Base-by-base conservation (phyloP, 129 eudicot species). In the Centella asiatica region DNA sequence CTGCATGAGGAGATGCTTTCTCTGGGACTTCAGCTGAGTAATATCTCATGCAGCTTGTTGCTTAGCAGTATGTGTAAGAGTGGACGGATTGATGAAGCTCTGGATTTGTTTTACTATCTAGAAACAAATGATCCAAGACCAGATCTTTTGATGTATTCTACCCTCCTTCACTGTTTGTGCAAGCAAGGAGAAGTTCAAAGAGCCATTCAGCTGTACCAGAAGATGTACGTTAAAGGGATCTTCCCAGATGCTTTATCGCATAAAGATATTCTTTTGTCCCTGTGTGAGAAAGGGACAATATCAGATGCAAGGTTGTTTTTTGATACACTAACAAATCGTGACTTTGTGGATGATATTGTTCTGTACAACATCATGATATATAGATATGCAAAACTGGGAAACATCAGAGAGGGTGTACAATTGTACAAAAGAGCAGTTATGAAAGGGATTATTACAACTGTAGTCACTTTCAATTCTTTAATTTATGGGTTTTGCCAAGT, bases 361-460 rank as follows among this genome's bases (percentile, higher is more conserved):
- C 66, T 90, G 83, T 77, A 79, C 64, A 90, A 90, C 75, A 81
- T 87, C 48, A 83, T 90, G 94, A 90, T 90, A 20, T 42, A 90
- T 59, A 68, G 55, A 62, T 90, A 87, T 67, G 86, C 87, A 55
- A 90, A 84, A 81, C 58, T 75, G 50, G 95, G 94, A 49, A 50
- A 71, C 63, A 68, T 61, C 44, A 48, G 36, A 17, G 85, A 84
- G 68, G 77, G 84, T 62, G 46, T 62, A 65, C 69, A 69, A 53
- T 58, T 90, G 65, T 90, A 72, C 44, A 28, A 71, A 64, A 69
- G 66, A 66, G 42, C 80, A 27, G 44, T 45, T 32, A 71, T 71
- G 73, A 84, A 74, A 72, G 88, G 85, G 15, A 73, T 90, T 26
- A 23, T 55, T 34, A 93, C 95, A 34, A 90, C 77, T 59, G 70